Evolutionary conservation across 2,329 filamentous ascomycete species (phyloP).

Genomic region (Penicillium sp.): DNA sequence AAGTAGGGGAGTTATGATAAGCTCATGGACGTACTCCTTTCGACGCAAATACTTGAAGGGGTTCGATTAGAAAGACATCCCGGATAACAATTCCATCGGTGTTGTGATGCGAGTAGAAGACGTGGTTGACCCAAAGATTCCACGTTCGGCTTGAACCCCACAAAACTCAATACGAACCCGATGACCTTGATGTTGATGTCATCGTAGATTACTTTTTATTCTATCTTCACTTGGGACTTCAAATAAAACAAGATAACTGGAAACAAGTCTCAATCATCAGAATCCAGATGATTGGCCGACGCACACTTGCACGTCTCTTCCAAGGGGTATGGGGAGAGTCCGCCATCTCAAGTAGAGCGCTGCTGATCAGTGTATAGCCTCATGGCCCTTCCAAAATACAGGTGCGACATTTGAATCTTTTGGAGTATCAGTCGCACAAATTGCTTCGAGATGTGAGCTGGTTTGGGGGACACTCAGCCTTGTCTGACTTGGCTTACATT

Average conservation of each 20-base stretch:
- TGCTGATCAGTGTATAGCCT: conserved; percentile 5
- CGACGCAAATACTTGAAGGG: too few species aligned
- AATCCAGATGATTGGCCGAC: conserved; percentile 4
- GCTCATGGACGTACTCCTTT: too few species aligned
- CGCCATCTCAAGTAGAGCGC: neutral
- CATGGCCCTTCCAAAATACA: conserved; percentile 12
- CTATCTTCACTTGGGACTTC: neutral
- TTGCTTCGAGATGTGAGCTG: conserved; percentile 22
- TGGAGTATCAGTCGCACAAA: conserved; percentile 27
- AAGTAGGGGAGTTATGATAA: too few species aligned
- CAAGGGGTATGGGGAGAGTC: neutral
- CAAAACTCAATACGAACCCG: neutral
- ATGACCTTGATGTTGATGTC: conserved; percentile 11
- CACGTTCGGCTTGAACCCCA: neutral
- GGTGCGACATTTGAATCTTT: conserved; percentile 19
- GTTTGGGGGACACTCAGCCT: neutral
- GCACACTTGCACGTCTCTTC: neutral
- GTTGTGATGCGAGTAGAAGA: neutral
- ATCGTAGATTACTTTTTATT: neutral
- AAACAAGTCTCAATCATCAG: neutral
- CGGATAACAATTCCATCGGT: neutral
- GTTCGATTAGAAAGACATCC: too few species aligned
- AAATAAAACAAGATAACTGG: neutral
- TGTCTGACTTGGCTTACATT: neutral
- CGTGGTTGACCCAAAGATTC: neutral